Percentiles rank a stretch among this genome's conserved stretches.
phyloP scores from a whole-genome alignment of 176 grass and related monocot genomes.

The Poa pratensis region DNA sequence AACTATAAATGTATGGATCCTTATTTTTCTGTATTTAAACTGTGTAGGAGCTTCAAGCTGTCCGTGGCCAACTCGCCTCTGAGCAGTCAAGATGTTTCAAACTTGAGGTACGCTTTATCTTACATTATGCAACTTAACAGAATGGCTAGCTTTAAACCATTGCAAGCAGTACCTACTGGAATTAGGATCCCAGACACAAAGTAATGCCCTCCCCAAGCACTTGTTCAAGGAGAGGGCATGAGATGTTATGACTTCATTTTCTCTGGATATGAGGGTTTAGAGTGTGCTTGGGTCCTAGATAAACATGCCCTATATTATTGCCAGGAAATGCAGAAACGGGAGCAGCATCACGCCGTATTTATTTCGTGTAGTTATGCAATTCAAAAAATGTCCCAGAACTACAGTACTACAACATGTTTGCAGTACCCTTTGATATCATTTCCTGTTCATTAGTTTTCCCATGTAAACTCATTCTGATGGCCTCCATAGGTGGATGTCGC shows the following conservation, averaged over 20 bases:
- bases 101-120: slow-evolving; percentile 77
- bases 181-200: not conserved
- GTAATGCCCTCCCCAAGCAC: not conserved
- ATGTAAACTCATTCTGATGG: not conserved
- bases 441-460: not conserved
- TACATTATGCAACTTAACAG: not conserved
- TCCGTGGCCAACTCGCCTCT: slow-evolving; percentile 90
- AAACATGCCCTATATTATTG: not conserved
- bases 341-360: not conserved
- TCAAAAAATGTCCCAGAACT: not conserved
- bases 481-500: slow-evolving; percentile 81
- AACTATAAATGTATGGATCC: not conserved
- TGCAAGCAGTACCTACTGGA: not conserved
- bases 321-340: not conserved
- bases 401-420: not conserved
- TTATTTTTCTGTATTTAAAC: slow-evolving; percentile 27
- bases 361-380: not conserved
- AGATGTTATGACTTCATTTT: not conserved
- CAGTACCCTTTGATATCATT: not conserved
- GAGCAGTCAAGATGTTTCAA: slow-evolving; percentile 99
- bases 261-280: too few species aligned
- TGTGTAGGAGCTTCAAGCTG: slow-evolving; percentile 94
- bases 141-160: not conserved
- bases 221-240: not conserved
- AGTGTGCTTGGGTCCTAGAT: not conserved